These are phyloP conservation scores for Mortierella sp. DNA, from an alignment of 371 early-diverging fungal genomes.

Conservation along the genomic window DNA sequence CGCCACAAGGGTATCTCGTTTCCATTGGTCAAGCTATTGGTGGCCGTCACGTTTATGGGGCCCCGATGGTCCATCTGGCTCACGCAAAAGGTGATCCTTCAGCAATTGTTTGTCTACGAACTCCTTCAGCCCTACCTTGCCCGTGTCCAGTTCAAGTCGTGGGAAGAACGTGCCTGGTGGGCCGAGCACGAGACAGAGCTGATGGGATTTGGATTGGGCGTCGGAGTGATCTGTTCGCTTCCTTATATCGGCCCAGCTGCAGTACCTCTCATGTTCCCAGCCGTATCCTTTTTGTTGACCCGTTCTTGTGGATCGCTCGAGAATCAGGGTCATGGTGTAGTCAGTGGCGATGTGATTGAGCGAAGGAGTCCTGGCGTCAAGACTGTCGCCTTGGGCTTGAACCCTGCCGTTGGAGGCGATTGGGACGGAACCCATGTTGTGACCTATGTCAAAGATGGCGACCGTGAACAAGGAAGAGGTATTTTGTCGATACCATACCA, in stretches of 20 bases:
- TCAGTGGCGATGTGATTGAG: conserved; percentile 36
- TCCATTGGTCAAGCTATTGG: conserved; percentile 3
- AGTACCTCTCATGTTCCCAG: conserved; percentile 31
- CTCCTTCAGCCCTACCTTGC: conserved; percentile 43
- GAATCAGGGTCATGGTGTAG: conserved; percentile 22
- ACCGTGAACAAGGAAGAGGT: too few species aligned
- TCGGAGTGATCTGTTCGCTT: conserved; percentile 27
- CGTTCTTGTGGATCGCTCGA: conserved; percentile 45
- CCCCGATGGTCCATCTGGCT: conserved; percentile 39
- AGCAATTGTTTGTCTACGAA: conserved; percentile 39
- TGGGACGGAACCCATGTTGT: conserved; percentile 23
- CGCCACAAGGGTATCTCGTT: conserved; percentile 10
- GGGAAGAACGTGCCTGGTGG: conserved; percentile 46
- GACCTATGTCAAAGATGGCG: conserved; percentile 16
- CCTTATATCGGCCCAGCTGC: conserved; percentile 28
- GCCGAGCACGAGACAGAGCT: conserved; percentile 27
- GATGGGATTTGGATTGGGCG: conserved; percentile 37
- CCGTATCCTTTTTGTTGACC: conserved; percentile 29
- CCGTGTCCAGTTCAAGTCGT: conserved; percentile 36
- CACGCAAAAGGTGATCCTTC: conserved; percentile 23
- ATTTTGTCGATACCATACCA: too few species aligned
- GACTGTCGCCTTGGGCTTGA: conserved; percentile 24
- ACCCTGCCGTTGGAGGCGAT: conserved; percentile 18
- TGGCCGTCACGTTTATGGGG: conserved; percentile 16
- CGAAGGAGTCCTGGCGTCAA: conserved; percentile 25